A percentile compares a stretch with the other conserved stretches of the same genome.
These are phyloP conservation scores for Acanthamoeba sp. DNA, from an alignment of 208 protist genomes.

Conservation along the genomic window DNA sequence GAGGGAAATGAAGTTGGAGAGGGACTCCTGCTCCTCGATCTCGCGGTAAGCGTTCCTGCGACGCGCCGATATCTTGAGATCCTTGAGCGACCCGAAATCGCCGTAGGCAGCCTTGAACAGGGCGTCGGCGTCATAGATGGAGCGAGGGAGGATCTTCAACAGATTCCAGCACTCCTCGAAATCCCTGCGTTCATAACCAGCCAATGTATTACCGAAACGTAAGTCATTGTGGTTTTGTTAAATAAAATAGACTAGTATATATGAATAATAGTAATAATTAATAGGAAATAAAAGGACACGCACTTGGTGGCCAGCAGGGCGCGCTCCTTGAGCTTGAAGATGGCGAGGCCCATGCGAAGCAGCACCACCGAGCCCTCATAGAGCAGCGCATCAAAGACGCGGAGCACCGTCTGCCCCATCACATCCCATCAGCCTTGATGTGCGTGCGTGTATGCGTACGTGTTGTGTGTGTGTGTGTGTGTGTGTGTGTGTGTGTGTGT, in stretches of 20 bases:
- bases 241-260: neutral
- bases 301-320: constrained; percentile 38
- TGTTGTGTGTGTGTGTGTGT: too few relatives aligned
- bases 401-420: constrained; percentile 81
- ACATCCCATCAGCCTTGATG: too few relatives aligned
- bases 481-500: too few relatives aligned
- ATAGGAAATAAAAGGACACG: neutral
- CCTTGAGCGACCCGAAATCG: constrained; percentile 57
- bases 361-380: constrained; percentile 84
- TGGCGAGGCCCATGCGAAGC: constrained; percentile 73
- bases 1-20: constrained; percentile 52
- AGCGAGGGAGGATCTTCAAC: constrained; percentile 1
- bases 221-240: too few relatives aligned
- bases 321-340: constrained; percentile 78
- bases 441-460: too few relatives aligned
- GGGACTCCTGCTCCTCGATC: constrained; percentile 55
- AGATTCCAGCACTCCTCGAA: constrained; percentile 51
- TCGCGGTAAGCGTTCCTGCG: neutral
- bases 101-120: constrained; percentile 46
- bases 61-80: neutral
- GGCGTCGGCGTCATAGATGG: constrained; percentile 45
- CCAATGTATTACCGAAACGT: neutral
- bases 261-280: neutral
- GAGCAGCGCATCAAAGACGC: constrained; percentile 86
- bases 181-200: neutral